These are phyloP conservation scores for Escallonia herrerae DNA, from an alignment of 129 eudicot species.

Conservation along the genomic window DNA sequence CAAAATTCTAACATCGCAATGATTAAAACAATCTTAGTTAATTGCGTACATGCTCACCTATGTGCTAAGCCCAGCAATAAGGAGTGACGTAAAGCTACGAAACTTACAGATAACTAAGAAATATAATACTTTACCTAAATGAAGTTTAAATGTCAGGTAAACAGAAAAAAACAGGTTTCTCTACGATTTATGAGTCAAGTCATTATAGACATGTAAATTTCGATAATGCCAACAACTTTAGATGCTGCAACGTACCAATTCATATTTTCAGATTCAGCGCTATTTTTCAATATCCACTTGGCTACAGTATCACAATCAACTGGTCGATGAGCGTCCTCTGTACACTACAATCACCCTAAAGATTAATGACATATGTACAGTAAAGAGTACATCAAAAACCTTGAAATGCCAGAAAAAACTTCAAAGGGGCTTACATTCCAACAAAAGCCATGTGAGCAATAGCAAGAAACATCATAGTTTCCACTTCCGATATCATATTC, in stretches of 20 bases:
- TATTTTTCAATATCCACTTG: constrained; percentile 90
- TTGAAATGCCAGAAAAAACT: neutral
- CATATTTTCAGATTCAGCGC: constrained; percentile 99
- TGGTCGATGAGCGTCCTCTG: constrained; percentile 99
- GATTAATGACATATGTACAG: neutral
- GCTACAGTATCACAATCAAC: constrained; percentile 93
- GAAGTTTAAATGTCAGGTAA: too few species aligned
- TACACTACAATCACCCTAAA: constrained; percentile 46
- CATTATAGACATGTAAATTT: too few species aligned
- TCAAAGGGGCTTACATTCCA: constrained; percentile 72
- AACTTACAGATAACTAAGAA: too few species aligned
- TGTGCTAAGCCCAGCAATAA: too few species aligned
- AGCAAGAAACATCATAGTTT: constrained; percentile 77
- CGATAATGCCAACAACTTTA: neutral
- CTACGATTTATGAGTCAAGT: too few species aligned
- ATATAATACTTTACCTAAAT: too few species aligned
- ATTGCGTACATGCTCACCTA: too few species aligned
- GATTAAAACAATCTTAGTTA: too few species aligned
- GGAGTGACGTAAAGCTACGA: too few species aligned
- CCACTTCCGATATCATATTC: constrained; percentile 85
- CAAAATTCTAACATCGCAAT: too few species aligned
- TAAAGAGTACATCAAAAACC: neutral
- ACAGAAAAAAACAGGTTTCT: too few species aligned
- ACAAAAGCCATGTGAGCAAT: constrained; percentile 89
- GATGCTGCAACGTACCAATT: constrained; percentile 51